phyloP scores from a whole-genome alignment of 768 basidiomycete species.

The Boletus vermiculosoides region DNA sequence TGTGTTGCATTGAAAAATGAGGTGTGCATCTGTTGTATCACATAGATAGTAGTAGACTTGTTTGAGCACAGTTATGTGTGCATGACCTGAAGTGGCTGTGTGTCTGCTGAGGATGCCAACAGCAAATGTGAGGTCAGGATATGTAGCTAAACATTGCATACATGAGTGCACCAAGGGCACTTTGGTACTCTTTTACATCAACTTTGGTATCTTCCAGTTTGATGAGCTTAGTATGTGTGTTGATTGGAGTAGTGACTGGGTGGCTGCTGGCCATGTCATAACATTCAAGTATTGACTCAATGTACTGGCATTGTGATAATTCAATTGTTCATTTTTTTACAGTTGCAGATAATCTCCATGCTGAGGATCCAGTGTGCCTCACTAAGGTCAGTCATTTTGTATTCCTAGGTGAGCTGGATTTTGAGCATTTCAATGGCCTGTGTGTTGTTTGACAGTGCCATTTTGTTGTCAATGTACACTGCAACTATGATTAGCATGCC shows the following conservation, averaged over 20 bases:
- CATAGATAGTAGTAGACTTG: background rate
- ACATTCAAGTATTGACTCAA: background rate
- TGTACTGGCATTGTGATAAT: too few relatives aligned
- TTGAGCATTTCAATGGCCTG: too few relatives aligned
- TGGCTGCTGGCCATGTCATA: background rate
- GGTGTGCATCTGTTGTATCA: background rate
- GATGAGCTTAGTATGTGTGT: background rate
- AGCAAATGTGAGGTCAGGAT: background rate
- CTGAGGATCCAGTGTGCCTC: too few relatives aligned
- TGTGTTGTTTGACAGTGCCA: too few relatives aligned
- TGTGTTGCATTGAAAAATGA: background rate
- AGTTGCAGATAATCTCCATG: too few relatives aligned
- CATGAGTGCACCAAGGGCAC: background rate
- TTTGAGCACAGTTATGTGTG: background rate
- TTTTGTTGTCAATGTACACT: too few relatives aligned
- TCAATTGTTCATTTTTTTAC: too few relatives aligned
- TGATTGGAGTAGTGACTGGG: background rate
- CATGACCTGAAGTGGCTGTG: background rate
- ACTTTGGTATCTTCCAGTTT: background rate
- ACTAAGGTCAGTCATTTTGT: too few relatives aligned
- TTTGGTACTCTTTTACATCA: background rate
- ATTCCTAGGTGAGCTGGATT: too few relatives aligned
- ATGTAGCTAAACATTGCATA: background rate
- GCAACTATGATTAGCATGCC: too few relatives aligned
- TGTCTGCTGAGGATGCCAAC: background rate